A percentile compares a stretch with the other conserved stretches of the same genome.
phyloP scores from a whole-genome alignment of 768 basidiomycete species.

The Russula sp. region DNA sequence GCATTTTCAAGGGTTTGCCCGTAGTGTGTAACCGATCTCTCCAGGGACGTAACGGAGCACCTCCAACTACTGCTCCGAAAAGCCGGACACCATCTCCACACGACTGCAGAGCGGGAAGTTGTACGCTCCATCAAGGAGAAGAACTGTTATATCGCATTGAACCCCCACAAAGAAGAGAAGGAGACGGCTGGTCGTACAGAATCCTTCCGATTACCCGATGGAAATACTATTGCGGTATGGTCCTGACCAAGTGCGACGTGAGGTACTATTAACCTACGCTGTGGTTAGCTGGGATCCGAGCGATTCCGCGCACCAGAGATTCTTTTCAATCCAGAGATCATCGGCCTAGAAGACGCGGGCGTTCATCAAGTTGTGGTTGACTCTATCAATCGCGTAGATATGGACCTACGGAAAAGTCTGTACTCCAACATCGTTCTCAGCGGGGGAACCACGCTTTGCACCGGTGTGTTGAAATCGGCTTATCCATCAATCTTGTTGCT shows the following conservation, averaged over 20 bases:
- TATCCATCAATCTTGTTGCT: constrained; percentile 31
- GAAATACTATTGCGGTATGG: constrained; percentile 69
- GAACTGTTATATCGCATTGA: constrained; percentile 91
- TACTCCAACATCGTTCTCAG: constrained; percentile 97
- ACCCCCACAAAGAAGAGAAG: constrained; percentile 94
- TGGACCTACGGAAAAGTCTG: constrained; percentile 91
- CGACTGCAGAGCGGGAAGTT: constrained; percentile 95
- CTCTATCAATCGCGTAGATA: constrained; percentile 92
- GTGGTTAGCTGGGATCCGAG: constrained; percentile 79
- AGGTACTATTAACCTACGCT: not conserved
- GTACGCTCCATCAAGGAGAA: constrained; percentile 98
- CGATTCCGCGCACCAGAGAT: constrained; percentile 97
- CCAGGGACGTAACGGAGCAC: constrained; percentile 94
- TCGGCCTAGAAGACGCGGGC: constrained; percentile 94
- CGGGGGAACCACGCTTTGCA: constrained; percentile 93
- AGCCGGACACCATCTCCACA: constrained; percentile 91
- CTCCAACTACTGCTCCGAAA: constrained; percentile 92
- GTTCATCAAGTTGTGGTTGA: constrained; percentile 99
- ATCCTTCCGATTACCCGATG: constrained; percentile 92
- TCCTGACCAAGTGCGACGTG: constrained; percentile 23
- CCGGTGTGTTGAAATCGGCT: constrained; percentile 51
- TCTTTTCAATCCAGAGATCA: constrained; percentile 93
- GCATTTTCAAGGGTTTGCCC: constrained; percentile 12
- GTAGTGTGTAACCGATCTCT: constrained; percentile 15
- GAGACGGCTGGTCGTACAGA: constrained; percentile 74